A percentile compares a stretch with the other conserved stretches of the same genome.
Evolutionary conservation across 2,329 filamentous ascomycete genomes (phyloP).

Genomic region (Gaeumannomyces sp.): DNA sequence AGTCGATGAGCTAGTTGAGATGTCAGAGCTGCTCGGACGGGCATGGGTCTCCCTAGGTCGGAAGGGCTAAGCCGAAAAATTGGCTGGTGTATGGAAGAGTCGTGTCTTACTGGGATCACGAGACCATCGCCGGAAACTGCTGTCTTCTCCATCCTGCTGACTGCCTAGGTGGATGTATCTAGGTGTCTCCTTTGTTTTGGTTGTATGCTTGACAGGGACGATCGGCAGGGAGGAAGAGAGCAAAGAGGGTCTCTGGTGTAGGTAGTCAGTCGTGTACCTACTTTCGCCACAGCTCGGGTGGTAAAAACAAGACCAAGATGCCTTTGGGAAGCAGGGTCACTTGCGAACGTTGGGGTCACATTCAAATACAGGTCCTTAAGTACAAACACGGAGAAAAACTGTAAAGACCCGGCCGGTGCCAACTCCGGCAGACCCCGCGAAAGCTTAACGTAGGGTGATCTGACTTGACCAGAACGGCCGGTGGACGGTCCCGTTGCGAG

Average conservation of each 20-base stretch:
- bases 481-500: background rate
- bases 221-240: background rate
- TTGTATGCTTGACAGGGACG: background rate
- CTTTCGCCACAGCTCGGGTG: background rate
- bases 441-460: background rate
- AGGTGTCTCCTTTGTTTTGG: background rate
- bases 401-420: background rate
- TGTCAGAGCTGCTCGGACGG: background rate
- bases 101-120: constrained; percentile 8
- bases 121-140: constrained; percentile 8
- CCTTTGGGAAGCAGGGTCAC: background rate
- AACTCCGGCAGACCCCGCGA: background rate
- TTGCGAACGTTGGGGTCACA: background rate
- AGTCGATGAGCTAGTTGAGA: constrained; percentile 63
- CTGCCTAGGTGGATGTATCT: background rate
- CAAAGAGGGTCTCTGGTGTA: background rate
- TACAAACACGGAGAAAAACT: background rate
- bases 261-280: background rate
- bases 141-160: constrained; percentile 8
- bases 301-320: background rate
- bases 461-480: background rate
- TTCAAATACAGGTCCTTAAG: background rate
- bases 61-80: background rate
- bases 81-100: background rate
- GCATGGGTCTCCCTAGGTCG: background rate